Conservation (phyloP, 257 asterid species). For the Fraxinus cuspidata region DNA sequence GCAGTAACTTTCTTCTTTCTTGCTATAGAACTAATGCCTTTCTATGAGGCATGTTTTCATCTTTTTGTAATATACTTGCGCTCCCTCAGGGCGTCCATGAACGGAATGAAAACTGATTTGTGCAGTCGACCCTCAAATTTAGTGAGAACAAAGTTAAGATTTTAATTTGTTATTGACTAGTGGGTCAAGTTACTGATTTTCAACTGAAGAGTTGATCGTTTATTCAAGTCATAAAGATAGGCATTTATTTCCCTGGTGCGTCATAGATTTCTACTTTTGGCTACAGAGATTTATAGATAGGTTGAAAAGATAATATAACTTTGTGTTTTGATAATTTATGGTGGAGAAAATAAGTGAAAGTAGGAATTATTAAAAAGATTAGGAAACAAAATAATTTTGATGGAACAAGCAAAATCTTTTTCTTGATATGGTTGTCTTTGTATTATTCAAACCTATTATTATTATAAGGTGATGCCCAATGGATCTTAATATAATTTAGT, state of each 20-base stretch:
- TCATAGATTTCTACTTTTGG: conserved; percentile 24
- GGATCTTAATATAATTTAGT: background rate
- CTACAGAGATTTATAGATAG: conserved; percentile 7
- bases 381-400: conserved; percentile 8
- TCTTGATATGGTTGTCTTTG: conserved; percentile 33
- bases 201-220: background rate
- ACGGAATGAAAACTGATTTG: background rate
- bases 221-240: conserved; percentile 20
- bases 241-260: conserved; percentile 14
- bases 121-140: background rate
- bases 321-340: conserved; percentile 20
- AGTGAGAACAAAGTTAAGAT: background rate
- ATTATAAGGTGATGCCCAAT: background rate
- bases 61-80: background rate
- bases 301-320: conserved; percentile 6
- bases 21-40: too few relatives aligned
- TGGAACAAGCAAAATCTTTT: conserved; percentile 29
- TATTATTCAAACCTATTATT: background rate
- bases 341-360: conserved; percentile 15
- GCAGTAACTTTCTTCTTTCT: background rate
- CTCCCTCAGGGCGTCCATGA: background rate
- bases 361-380: conserved; percentile 5
- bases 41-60: too few relatives aligned
- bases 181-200: background rate
- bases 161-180: too few relatives aligned